A percentile compares a stretch with the other conserved stretches of the same genome.
Conservation (phyloP, 208 protist species). For the Angomonas deanei region DNA sequence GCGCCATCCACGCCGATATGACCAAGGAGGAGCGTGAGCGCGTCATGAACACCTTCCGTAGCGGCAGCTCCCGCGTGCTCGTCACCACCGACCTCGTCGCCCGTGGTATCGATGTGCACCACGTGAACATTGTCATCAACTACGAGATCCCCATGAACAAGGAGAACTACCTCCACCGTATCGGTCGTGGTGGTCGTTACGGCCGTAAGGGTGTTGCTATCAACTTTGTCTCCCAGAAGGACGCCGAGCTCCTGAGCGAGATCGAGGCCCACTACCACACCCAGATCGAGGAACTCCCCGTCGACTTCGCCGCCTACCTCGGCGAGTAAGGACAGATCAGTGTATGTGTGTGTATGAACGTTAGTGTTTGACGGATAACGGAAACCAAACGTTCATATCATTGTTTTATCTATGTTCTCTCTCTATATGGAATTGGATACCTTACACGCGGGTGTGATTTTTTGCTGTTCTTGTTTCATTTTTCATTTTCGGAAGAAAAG, state of each 20-base stretch:
- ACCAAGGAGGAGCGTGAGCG: constrained; percentile 95
- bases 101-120: constrained; percentile 99
- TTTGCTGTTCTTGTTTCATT: constrained; percentile 10
- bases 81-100: constrained; percentile 99
- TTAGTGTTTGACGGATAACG: too few relatives aligned
- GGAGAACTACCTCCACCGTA: constrained; percentile 99
- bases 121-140: constrained; percentile 99
- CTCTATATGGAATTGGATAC: too few relatives aligned
- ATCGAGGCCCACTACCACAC: constrained; percentile 99
- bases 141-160: constrained; percentile 99
- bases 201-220: constrained; percentile 99
- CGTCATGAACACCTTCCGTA: constrained; percentile 98
- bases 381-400: too few relatives aligned
- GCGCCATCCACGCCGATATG: constrained; percentile 98
- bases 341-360: not conserved
- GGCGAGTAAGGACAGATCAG: constrained; percentile 59
- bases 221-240: constrained; percentile 98
- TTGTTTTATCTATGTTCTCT: constrained; percentile 4
- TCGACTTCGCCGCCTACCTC: constrained; percentile 91
- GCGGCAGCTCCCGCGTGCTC: constrained; percentile 94
- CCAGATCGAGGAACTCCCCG: constrained; percentile 98
- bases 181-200: constrained; percentile 99
- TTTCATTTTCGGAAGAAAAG: too few relatives aligned
- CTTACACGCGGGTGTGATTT: too few relatives aligned
- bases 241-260: constrained; percentile 95